A percentile compares a stretch with the other conserved stretches of the same genome.
These are phyloP conservation scores for Rhynchosporium graminicola DNA, from an alignment of 2,329 filamentous ascomycete genomes.

Conservation along the genomic window DNA sequence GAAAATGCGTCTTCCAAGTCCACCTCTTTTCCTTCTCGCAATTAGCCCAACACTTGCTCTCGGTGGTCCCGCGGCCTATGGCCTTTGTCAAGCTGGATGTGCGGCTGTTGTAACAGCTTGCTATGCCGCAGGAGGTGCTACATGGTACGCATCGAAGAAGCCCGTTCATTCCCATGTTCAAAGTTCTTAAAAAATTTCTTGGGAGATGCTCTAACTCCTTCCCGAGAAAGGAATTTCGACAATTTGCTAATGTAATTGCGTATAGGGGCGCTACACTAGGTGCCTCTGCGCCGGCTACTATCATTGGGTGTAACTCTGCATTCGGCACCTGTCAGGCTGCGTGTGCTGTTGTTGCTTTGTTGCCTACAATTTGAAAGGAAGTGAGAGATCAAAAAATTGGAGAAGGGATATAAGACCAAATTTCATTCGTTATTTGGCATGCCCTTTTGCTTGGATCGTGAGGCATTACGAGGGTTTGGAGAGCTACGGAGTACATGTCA, in stretches of 20 bases:
- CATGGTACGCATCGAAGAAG: slow-evolving; percentile 33
- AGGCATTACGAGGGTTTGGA: too few relatives aligned
- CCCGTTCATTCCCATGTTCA: too few relatives aligned
- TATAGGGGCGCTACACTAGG: slow-evolving; percentile 42
- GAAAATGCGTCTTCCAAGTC: slow-evolving; percentile 13
- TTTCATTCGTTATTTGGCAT: too few relatives aligned
- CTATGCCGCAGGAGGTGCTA: slow-evolving; percentile 49
- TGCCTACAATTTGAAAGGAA: neutral
- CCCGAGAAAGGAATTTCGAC: too few relatives aligned
- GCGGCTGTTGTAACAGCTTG: slow-evolving; percentile 48
- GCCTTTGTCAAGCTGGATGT: slow-evolving; percentile 51
- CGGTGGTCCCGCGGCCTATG: slow-evolving; percentile 45
- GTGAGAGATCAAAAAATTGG: neutral
- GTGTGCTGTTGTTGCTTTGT: slow-evolving; percentile 3
- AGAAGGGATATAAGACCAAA: neutral
- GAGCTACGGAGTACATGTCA: too few relatives aligned
- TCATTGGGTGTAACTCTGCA: slow-evolving; percentile 48
- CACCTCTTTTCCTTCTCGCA: slow-evolving; percentile 9
- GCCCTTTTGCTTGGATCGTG: too few relatives aligned
- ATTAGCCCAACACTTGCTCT: slow-evolving; percentile 10
- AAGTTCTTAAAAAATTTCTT: too few relatives aligned
- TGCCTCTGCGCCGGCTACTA: slow-evolving; percentile 43
- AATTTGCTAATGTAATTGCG: too few relatives aligned
- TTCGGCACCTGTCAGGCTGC: slow-evolving; percentile 45
- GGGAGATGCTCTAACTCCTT: too few relatives aligned